Evolutionary conservation across 1,284 basidiomycete genomes (phyloP).

Genomic region (Ceratobasidium sp.): DNA sequence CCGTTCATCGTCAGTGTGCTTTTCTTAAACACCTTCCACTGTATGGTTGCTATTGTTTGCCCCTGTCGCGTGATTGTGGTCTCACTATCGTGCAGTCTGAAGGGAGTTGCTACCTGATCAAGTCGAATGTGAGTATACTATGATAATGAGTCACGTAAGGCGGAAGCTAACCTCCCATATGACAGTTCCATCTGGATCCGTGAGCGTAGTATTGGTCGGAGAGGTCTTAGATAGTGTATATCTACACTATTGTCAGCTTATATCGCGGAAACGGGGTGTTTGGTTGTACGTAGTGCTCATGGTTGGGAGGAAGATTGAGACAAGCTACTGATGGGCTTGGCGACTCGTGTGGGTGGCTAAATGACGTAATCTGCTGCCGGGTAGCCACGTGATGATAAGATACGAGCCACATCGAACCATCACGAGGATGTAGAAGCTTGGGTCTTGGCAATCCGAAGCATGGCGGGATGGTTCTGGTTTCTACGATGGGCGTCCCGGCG

Average conservation of each 20-base stretch:
- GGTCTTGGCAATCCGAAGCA: no score
- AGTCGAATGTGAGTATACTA: background rate
- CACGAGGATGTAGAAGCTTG: background rate
- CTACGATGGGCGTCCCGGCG: no score
- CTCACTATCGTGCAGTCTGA: background rate
- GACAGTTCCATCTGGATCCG: conserved; percentile 1
- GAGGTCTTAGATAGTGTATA: conserved; percentile 29
- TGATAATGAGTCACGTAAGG: background rate
- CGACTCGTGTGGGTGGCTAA: background rate
- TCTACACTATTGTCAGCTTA: background rate
- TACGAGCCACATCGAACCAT: background rate
- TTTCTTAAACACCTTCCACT: conserved; percentile 13
- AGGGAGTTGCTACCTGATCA: conserved; percentile 4
- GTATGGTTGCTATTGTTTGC: conserved; percentile 10
- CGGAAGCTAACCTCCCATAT: conserved; percentile 11
- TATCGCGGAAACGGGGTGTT: no score
- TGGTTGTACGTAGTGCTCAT: no score
- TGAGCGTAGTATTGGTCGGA: conserved; percentile 26
- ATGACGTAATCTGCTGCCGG: background rate
- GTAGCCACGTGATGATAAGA: background rate
- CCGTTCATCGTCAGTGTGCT: conserved; percentile 36
- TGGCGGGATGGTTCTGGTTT: no score
- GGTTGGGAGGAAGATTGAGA: no score
- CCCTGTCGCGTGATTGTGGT: conserved; percentile 33
- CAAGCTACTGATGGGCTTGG: no score